Evolutionary conservation across 345 rosid species (phyloP), one percentile per base, ranked within the genome.

Genomic region (Draba incana): DNA sequence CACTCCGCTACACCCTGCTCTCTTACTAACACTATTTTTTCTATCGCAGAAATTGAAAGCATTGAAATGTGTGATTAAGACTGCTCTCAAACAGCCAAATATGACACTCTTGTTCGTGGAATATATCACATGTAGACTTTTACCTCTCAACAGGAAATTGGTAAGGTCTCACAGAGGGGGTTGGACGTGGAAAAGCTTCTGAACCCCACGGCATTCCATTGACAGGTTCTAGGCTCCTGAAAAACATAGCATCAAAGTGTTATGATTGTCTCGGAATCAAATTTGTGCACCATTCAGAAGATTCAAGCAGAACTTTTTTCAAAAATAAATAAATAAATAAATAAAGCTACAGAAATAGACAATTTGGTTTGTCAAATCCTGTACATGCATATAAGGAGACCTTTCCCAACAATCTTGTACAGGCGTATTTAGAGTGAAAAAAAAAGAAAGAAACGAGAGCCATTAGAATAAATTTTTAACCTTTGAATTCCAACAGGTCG

Each of bases 401-500:
- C 23, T 38, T 37, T 41, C 10, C 20, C 37, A 0, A 68, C 9
- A 13, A 49, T 46, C 39, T 1, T 47, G 33, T 13, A 54, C 14
- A 54, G 5, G 23, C 6, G 39, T 47, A 41, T 37, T 54, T 46
- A 51, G 31, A 53, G 41, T 8, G 62, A 23, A 30, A 27, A 49
- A 5, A 4, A 50, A 13, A 28, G 10, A 31, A 33, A 49, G 51
- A 28, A 28, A 20, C 0, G 7, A 53, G 41, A 53, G 28, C 57
- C 55, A 50, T 27, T 46, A 53, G 8, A 6, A 8, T 38, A 25
- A 16, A 9, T 5, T 48, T 27, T 16, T 77, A 54, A 84, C 89
- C 85, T 81, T 3, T 57, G 72, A 48, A 59, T 68, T 44, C 66
- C 76, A 68, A 69, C 72, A 49, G 82, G 61, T 27, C 65, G 55